Evolutionary conservation across 495 filamentous ascomycete species (phyloP).

Genomic region (Trichocladium antarcticum): DNA sequence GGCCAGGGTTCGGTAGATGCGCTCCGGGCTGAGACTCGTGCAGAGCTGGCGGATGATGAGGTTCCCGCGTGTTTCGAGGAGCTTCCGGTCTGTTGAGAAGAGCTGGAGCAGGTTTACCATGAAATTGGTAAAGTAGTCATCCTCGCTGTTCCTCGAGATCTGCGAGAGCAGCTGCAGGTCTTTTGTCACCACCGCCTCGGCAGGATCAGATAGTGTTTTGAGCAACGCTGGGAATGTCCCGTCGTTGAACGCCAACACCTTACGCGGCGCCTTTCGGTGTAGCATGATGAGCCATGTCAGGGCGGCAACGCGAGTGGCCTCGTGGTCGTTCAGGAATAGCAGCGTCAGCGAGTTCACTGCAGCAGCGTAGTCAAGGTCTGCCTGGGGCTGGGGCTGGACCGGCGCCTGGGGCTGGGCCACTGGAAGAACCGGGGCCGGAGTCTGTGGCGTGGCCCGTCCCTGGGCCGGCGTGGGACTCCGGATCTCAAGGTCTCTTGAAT

Average conservation of each 20-base stretch:
- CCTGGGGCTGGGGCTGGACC: slow-evolving; percentile 38
- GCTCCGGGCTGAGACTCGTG: slow-evolving; percentile 79
- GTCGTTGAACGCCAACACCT: slow-evolving; percentile 91
- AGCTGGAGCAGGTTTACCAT: slow-evolving; percentile 95
- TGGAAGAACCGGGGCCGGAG: slow-evolving; percentile 37
- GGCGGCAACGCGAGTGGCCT: slow-evolving; percentile 86
- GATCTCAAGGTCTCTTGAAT: slow-evolving; percentile 41
- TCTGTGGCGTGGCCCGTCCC: slow-evolving; percentile 31
- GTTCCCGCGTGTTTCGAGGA: slow-evolving; percentile 88
- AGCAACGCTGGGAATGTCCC: slow-evolving; percentile 93
- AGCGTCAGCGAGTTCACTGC: slow-evolving; percentile 91
- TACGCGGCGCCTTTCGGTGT: slow-evolving; percentile 84
- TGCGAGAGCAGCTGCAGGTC: slow-evolving; percentile 92
- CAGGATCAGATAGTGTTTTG: slow-evolving; percentile 91
- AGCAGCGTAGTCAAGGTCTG: slow-evolving; percentile 89
- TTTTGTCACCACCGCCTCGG: slow-evolving; percentile 90
- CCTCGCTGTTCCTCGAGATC: slow-evolving; percentile 91
- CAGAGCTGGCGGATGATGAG: slow-evolving; percentile 94
- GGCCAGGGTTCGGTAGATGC: slow-evolving; percentile 91
- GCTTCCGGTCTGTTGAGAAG: slow-evolving; percentile 82
- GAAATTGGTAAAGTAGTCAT: slow-evolving; percentile 93
- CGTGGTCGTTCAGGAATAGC: slow-evolving; percentile 92
- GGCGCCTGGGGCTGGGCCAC: too few species aligned
- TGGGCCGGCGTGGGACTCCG: slow-evolving; percentile 46
- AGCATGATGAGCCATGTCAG: slow-evolving; percentile 96